phyloP scores from a whole-genome alignment of 164 flowering plant genomes.

The Magnolia officinalis region DNA sequence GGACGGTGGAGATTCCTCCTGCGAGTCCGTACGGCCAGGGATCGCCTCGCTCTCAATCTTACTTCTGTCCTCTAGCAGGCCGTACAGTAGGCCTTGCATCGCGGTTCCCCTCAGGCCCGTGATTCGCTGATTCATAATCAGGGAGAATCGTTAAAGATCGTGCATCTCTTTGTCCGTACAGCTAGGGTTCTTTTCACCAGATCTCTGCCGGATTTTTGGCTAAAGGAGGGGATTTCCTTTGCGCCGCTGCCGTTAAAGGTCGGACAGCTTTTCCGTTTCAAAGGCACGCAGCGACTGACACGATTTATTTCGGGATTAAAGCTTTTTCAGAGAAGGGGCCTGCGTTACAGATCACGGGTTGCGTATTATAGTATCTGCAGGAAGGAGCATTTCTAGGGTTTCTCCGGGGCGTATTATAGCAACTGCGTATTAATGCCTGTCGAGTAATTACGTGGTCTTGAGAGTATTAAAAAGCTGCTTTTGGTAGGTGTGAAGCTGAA shows the following conservation, averaged over 20 bases:
- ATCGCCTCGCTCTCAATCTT: background rate
- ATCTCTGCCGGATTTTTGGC: background rate
- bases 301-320: background rate
- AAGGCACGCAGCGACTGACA: constrained; percentile 5
- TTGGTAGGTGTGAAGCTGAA: constrained; percentile 19
- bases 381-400: background rate
- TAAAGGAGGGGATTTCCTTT: background rate
- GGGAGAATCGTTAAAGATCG: constrained; percentile 4
- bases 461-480: constrained; percentile 3
- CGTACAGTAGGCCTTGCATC: background rate
- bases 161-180: background rate
- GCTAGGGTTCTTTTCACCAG: background rate
- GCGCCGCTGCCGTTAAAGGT: background rate
- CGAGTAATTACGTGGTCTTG: background rate
- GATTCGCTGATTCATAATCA: background rate
- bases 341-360: constrained; percentile 6
- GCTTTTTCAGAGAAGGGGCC: background rate
- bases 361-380: constrained; percentile 4
- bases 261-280: constrained; percentile 1
- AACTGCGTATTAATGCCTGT: background rate
- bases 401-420: background rate
- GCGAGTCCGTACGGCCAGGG: background rate
- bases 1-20: background rate
- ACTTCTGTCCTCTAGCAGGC: background rate
- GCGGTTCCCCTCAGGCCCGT: background rate